Conservation (phyloP, 495 filamentous ascomycete genomes). For the Penicillium herquei region DNA sequence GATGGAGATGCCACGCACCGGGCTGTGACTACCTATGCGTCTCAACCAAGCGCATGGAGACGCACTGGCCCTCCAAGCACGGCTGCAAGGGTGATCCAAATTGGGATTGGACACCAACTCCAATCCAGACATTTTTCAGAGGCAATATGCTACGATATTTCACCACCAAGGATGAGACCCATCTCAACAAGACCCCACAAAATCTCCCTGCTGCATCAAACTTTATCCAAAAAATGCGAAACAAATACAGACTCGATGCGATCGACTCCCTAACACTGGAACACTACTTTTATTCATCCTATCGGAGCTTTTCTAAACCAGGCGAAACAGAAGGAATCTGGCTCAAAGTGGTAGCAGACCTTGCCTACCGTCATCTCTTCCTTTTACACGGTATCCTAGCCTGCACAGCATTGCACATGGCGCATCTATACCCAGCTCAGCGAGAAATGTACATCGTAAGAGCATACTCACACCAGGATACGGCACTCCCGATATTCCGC, state of each 20-base stretch:
- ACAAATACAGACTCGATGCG: constrained; percentile 12
- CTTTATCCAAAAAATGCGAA: constrained; percentile 1
- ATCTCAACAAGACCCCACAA: not conserved
- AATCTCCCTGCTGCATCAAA: not conserved
- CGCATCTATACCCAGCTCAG: constrained; percentile 15
- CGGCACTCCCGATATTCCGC: constrained; percentile 32
- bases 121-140: constrained; percentile 29
- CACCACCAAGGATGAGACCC: constrained; percentile 4
- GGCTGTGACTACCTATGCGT: constrained; percentile 29
- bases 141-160: constrained; percentile 29
- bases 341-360: constrained; percentile 19
- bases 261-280: constrained; percentile 14
- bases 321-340: constrained; percentile 16
- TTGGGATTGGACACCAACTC: constrained; percentile 15
- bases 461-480: constrained; percentile 26
- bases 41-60: constrained; percentile 31
- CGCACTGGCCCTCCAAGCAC: constrained; percentile 26
- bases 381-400: constrained; percentile 37
- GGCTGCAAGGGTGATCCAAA: constrained; percentile 6
- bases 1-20: constrained; percentile 19
- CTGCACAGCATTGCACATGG: constrained; percentile 30
- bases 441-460: constrained; percentile 17
- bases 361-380: constrained; percentile 25
- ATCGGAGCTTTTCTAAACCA: constrained; percentile 15
- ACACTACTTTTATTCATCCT: constrained; percentile 19